phyloP scores from a whole-genome alignment of 805 yeast species.

The Teunomyces atbi region DNA sequence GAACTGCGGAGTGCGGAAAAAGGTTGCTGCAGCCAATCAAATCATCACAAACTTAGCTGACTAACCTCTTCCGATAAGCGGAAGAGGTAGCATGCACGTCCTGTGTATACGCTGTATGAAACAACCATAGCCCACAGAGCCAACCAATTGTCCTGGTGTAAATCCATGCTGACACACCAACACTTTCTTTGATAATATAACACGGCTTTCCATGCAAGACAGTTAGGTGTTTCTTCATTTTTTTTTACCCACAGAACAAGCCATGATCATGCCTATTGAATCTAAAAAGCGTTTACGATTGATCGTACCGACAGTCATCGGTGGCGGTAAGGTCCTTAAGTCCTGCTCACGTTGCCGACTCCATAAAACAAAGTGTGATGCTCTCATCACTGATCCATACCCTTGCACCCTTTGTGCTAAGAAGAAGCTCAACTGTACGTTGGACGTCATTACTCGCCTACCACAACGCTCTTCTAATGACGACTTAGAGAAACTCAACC shows the following conservation, averaged over 20 bases:
- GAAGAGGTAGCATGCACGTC: neutral
- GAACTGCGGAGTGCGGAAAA: constrained; percentile 6
- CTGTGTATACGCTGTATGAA: neutral
- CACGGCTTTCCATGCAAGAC: neutral
- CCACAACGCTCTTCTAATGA: constrained; percentile 45
- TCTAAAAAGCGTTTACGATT: constrained; percentile 12
- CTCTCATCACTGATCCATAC: constrained; percentile 46
- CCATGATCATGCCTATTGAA: constrained; percentile 13
- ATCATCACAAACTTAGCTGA: constrained; percentile 3
- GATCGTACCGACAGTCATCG: constrained; percentile 9
- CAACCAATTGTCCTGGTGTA: neutral
- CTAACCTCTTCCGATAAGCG: constrained; percentile 8
- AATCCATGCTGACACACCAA: neutral
- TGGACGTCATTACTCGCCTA: constrained; percentile 48
- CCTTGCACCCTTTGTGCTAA: constrained; percentile 59
- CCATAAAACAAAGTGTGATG: constrained; percentile 68
- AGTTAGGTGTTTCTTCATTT: neutral
- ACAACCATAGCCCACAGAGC: neutral
- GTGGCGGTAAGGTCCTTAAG: constrained; percentile 31
- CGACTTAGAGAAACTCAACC: constrained; percentile 21
- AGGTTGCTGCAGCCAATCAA: constrained; percentile 7
- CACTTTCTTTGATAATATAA: neutral
- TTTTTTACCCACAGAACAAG: neutral
- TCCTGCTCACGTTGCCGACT: constrained; percentile 65
- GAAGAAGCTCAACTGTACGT: constrained; percentile 49